Conservation (phyloP, 1,284 basidiomycete genomes). For the Boletellus deceptivus region DNA sequence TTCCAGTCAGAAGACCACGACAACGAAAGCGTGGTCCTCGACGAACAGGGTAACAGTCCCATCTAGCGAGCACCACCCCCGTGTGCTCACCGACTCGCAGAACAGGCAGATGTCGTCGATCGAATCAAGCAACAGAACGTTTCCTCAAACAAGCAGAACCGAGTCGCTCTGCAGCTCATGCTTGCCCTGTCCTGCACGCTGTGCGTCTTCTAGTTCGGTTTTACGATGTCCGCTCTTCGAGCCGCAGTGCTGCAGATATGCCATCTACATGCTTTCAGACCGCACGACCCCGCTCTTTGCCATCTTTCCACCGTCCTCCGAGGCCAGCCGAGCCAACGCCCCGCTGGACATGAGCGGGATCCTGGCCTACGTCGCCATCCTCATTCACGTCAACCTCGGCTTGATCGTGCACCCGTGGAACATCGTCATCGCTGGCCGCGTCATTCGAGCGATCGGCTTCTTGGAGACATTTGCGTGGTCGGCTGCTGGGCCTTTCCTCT, state of each 20-base stretch:
- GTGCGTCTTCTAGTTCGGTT: conserved; percentile 34
- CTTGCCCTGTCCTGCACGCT: conserved; percentile 44
- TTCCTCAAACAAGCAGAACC: conserved; percentile 38
- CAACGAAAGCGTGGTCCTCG: conserved; percentile 38
- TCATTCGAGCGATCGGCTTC: conserved; percentile 40
- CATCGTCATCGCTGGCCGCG: conserved; percentile 25
- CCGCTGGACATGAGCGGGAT: conserved; percentile 40
- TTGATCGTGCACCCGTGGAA: conserved; percentile 38
- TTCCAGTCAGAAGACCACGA: conserved; percentile 30
- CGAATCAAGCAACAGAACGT: conserved; percentile 40
- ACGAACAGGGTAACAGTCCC: conserved; percentile 47
- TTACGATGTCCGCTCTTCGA: conserved; percentile 2
- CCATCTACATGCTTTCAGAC: conserved; percentile 40
- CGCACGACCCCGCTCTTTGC: conserved; percentile 45
- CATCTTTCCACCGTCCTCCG: conserved; percentile 37
- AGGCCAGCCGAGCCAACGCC: conserved; percentile 8
- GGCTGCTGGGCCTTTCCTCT: conserved; percentile 46
- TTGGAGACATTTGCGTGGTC: conserved; percentile 43
- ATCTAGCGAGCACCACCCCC: background rate
- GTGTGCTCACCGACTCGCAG: conserved; percentile 32
- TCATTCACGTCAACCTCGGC: conserved; percentile 47
- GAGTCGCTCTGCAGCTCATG: conserved; percentile 36
- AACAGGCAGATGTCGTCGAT: conserved; percentile 53
- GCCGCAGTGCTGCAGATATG: conserved; percentile 34
- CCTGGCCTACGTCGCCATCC: conserved; percentile 44